A percentile compares a stretch with the other conserved stretches of the same genome.
Conservation (phyloP, 257 asterid species). For the Avicennia marina region DNA sequence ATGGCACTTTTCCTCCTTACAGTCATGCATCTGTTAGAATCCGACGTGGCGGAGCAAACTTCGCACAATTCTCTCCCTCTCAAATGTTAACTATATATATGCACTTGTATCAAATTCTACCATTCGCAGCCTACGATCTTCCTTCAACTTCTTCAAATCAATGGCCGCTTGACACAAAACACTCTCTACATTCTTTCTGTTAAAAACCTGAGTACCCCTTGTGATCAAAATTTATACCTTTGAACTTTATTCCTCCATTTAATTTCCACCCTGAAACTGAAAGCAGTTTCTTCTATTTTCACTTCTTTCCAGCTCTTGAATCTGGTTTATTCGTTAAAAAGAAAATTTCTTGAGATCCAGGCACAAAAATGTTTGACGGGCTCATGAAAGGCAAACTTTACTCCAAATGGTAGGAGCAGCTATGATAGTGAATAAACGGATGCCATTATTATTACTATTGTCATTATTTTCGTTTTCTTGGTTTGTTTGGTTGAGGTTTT, state of each 20-base stretch:
- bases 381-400: conserved; percentile 63
- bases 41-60: conserved; percentile 31
- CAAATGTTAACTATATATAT: too few relatives aligned
- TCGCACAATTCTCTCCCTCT: too few relatives aligned
- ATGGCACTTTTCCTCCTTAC: too few relatives aligned
- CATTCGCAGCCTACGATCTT: too few relatives aligned
- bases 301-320: conserved; percentile 25
- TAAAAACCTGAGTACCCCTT: conserved; percentile 16
- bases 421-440: too few relatives aligned
- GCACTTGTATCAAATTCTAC: too few relatives aligned
- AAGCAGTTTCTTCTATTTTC: conserved; percentile 44
- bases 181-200: too few relatives aligned
- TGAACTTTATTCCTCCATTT: conserved; percentile 12
- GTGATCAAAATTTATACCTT: conserved; percentile 19
- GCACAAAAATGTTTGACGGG: conserved; percentile 51
- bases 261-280: conserved; percentile 6
- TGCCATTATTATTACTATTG: too few relatives aligned
- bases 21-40: conserved; percentile 19
- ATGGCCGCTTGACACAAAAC: too few relatives aligned
- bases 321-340: conserved; percentile 26
- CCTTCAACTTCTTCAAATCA: too few relatives aligned
- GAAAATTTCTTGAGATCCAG: conserved; percentile 17
- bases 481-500: neutral
- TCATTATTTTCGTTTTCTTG: neutral
- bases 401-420: conserved; percentile 77